Evolutionary conservation across 2,329 filamentous ascomycete genomes (phyloP), one percentile per base, ranked within the genome.

Genomic region (Curvularia sp.): DNA sequence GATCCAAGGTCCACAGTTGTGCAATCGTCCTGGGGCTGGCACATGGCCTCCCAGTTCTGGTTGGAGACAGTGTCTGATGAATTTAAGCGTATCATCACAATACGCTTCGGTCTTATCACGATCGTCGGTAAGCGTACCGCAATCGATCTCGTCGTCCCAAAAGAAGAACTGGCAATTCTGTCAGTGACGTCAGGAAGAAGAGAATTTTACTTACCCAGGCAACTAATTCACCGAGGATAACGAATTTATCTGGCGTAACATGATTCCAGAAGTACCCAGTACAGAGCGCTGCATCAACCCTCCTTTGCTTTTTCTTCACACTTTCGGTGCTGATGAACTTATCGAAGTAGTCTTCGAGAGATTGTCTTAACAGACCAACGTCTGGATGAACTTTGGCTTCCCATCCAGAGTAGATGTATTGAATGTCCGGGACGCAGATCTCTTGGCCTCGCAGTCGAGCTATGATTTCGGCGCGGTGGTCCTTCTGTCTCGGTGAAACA

Each of bases 131-230:
- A 61, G 39, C 22, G 52, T 52, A 10, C 58, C 58, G 31, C 58
- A 61, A 18, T 58, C 58, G 26, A 61, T 61, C 6, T 61, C 58
- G 35, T 61, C 58, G 24, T 61, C 58, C 58, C 58, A 61, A 28
- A 61, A 61, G 26, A 61, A 61, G 43, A 61, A 58, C 58, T 58
- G 20, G 1, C 1, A 4, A 10, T 39, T 9, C 6, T 6, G n/a
- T 60, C 12, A 60, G 57, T 18, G 22, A 22, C 3, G 24, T 33
- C 2, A 2, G 7, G 5, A 9, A 26, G 24, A 24, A 9, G 9
- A 15, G 2, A 5, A 5, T 20, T 1, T 5, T 5, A 28, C n/a
- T 18, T 50, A 60, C 57, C 49, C 54, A 60, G 22, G 57, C 57
- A 3, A 60, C 49, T n/a, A 60, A 24, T 33, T 57, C 54, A 13